These are phyloP conservation scores for Leptographium procerum DNA, from an alignment of 2,329 filamentous ascomycete species.

Conservation along the genomic window DNA sequence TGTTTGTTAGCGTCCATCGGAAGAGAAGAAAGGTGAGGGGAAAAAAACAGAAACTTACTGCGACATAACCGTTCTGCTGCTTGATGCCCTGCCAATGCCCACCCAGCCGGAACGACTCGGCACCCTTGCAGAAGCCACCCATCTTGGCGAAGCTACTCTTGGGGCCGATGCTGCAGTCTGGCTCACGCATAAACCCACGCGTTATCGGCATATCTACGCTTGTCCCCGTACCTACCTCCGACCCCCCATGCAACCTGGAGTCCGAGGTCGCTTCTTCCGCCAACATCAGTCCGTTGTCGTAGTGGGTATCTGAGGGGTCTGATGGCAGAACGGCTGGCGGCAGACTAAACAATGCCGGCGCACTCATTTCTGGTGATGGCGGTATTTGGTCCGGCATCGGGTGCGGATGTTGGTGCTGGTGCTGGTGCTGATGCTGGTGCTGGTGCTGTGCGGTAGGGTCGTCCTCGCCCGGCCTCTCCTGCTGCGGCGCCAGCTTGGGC, in stretches of 20 bases:
- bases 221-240: neutral
- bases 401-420: neutral
- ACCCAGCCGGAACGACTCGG: slow-evolving; percentile 22
- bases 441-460: neutral
- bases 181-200: slow-evolving; percentile 11
- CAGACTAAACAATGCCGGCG: neutral
- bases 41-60: slow-evolving; percentile 3
- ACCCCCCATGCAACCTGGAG: neutral
- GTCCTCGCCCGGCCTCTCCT: neutral
- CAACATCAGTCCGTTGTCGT: slow-evolving; percentile 8
- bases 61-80: slow-evolving; percentile 17
- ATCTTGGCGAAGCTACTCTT: slow-evolving; percentile 24
- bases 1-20: slow-evolving; percentile 1
- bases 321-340: slow-evolving; percentile 4
- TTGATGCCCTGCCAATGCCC: slow-evolving; percentile 26
- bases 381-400: neutral
- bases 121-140: slow-evolving; percentile 27
- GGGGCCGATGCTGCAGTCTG: slow-evolving; percentile 22
- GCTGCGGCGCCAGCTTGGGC: neutral
- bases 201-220: slow-evolving; percentile 4
- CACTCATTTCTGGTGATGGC: neutral
- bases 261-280: slow-evolving; percentile 5
- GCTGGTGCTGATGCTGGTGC: neutral
- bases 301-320: neutral
- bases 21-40: neutral